Evolutionary conservation across 805 yeast species (phyloP), one percentile per base, ranked within the genome.

Genomic region (Lipomyces sp.): DNA sequence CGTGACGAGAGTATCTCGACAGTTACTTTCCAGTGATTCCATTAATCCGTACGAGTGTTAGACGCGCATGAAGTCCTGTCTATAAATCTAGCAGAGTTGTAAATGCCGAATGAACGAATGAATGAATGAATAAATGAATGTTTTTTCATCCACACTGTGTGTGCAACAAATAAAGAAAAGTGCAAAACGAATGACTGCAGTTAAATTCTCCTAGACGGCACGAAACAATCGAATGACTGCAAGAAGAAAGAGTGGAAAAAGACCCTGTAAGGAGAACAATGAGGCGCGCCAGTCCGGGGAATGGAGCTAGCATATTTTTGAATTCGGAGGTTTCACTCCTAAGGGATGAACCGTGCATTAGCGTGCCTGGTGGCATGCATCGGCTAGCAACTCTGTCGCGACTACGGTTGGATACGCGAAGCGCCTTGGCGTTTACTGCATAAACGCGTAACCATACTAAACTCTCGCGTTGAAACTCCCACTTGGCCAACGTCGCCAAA

Each of bases 1-100:
- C 0, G 55, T 56, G 33, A 62, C 56, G 13, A 62, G 53, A 15
- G 56, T 56, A 7, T 62, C 64, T 2, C 32, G 64, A 18, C 51
- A 7, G 29, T 30, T 29, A 10, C 57, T 62, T 30, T 18, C 32
- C 30, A 13, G 24, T 10, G 37, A 15, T 15, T 53, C 63, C 53
- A 51, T 34, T 29, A 29, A 2, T n/a, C 39, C 39, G 15, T 24
- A 48, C 10, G 8, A 37, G 15, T 29, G 6, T 8, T 42, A 42
- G 24, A 42, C 7, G 6, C n/a, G 48, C 48, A 42, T 42, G n/a
- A 42, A 42, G n/a, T 42, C 48, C 18, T 4, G 18, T 15, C 48
- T 3, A 42, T n/a, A 10, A 42, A 18, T 37, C 48, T 42, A 42
- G n/a, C 3, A 24, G 15, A 13, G 15, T 42, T 42, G 48, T n/a